Evolutionary conservation across 345 rosid species (phyloP).

Genomic region (Alliaria petiolata): DNA sequence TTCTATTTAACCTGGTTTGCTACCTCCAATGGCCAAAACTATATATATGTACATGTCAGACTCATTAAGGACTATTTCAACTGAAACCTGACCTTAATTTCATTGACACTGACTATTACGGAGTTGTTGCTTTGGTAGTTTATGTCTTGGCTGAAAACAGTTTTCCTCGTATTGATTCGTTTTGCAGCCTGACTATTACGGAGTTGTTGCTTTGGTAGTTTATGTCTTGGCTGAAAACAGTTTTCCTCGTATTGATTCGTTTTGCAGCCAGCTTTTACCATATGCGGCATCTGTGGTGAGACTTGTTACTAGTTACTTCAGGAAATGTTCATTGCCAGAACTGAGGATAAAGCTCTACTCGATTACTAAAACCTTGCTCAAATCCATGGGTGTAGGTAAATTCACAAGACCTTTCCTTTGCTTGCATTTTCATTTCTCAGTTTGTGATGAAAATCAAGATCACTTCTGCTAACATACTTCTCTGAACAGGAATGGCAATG

Average conservation of each 20-base stretch:
- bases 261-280: constrained; percentile 80
- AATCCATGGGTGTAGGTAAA: constrained; percentile 82
- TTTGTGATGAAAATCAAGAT: not conserved
- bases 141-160: not conserved
- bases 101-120: too few relatives aligned
- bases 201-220: too few relatives aligned
- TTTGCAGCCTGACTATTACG: too few relatives aligned
- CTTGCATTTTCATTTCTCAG: not conserved
- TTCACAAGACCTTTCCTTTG: not conserved
- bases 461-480: constrained; percentile 15
- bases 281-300: constrained; percentile 62
- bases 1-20: too few relatives aligned
- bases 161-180: constrained; percentile 13
- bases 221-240: not conserved
- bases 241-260: constrained; percentile 13
- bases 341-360: constrained; percentile 67
- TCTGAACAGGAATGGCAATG: constrained; percentile 61
- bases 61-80: too few relatives aligned
- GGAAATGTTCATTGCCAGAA: constrained; percentile 60
- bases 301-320: constrained; percentile 61
- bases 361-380: constrained; percentile 49
- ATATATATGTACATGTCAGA: too few relatives aligned
- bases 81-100: too few relatives aligned
- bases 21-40: too few relatives aligned
- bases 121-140: too few relatives aligned